Conservation (phyloP, 345 rosid genomes). For the Cochlearia excelsa region DNA sequence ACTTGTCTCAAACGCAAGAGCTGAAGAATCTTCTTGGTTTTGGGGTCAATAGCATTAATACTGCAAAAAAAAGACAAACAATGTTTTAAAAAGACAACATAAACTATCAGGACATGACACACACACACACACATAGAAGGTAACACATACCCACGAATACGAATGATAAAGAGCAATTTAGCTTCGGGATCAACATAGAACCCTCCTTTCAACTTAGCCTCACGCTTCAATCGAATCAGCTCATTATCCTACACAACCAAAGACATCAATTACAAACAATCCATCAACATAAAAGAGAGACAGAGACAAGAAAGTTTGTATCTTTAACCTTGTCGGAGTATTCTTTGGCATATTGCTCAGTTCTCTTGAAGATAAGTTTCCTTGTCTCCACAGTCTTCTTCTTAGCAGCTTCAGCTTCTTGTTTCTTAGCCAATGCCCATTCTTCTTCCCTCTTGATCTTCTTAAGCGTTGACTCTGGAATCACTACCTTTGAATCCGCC, state of each 20-base stretch:
- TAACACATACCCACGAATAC: background rate
- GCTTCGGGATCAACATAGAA: background rate
- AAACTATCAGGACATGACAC: background rate
- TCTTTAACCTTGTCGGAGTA: background rate
- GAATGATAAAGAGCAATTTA: background rate
- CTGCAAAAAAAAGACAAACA: background rate
- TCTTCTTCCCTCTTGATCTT: background rate
- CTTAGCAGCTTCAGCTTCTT: background rate
- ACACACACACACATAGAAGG: background rate
- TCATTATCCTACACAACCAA: background rate
- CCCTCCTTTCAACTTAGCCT: background rate
- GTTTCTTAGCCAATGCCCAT: background rate
- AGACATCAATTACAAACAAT: background rate
- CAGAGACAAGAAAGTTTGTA: too few species aligned
- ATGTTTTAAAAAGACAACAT: background rate
- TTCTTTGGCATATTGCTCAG: background rate
- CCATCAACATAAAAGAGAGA: background rate
- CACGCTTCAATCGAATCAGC: background rate
- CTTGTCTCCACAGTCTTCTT: background rate
- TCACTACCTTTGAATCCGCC: background rate
- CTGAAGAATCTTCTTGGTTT: background rate
- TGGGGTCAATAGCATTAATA: background rate
- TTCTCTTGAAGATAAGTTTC: background rate
- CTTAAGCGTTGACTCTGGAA: background rate
- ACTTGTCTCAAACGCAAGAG: background rate